Evolutionary conservation across 2,329 filamentous ascomycete genomes (phyloP).

Genomic region (Aspergillus clavatus): DNA sequence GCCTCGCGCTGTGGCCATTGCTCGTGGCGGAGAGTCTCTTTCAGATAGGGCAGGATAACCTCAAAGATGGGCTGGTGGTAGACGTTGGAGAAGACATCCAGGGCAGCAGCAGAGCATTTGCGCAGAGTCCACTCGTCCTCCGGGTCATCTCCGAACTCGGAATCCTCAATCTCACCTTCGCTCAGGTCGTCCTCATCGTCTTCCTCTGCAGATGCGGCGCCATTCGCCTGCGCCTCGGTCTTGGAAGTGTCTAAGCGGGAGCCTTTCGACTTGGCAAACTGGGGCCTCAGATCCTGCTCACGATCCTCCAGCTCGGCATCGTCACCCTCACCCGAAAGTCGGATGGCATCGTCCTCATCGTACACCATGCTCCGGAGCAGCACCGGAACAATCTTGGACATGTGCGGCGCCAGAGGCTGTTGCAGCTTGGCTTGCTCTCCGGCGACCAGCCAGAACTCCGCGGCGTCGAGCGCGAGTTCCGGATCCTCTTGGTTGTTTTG

Average conservation of each 20-base stretch:
- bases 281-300: conserved; percentile 83
- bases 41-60: conserved; percentile 86
- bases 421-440: conserved; percentile 82
- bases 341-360: conserved; percentile 83
- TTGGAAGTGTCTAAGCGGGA: conserved; percentile 56
- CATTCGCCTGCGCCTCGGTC: conserved; percentile 35
- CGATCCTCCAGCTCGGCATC: conserved; percentile 91
- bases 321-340: conserved; percentile 76
- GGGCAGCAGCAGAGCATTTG: conserved; percentile 92
- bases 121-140: conserved; percentile 93
- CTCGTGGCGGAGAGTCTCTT: conserved; percentile 76
- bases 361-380: conserved; percentile 95
- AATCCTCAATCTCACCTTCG: conserved; percentile 79
- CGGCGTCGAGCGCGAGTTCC: conserved; percentile 86
- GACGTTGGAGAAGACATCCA: conserved; percentile 89
- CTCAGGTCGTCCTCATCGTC: conserved; percentile 69
- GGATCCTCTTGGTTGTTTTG: conserved; percentile 77
- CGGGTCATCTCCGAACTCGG: conserved; percentile 67
- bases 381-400: conserved; percentile 82
- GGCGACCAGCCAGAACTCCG: conserved; percentile 94
- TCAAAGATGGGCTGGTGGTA: conserved; percentile 86
- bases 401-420: conserved; percentile 68
- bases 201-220: conserved; percentile 47
- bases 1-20: conserved; percentile 94
- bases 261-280: conserved; percentile 70